Base-by-base conservation (phyloP, 2,329 filamentous ascomycete species). In the Plectosphaerella cucumerina region DNA sequence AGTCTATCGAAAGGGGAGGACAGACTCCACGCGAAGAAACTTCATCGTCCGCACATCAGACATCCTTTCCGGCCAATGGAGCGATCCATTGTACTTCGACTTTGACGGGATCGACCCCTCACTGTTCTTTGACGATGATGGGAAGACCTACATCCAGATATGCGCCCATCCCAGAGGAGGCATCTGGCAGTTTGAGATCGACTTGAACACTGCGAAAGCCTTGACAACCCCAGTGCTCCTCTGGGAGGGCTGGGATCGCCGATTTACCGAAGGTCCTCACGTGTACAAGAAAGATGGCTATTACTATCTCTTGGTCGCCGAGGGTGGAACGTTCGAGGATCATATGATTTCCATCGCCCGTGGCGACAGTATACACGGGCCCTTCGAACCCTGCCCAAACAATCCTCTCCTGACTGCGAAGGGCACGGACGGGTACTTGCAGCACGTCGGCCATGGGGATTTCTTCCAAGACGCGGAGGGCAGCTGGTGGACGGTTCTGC, bases 301-400 rank as follows among this genome's bases (percentile, higher is more conserved):
- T 35, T 78, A 74, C 52, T 79, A 78, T 51, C 65, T 78, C n/a
- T 64, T 77, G 46, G 75, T 74, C 2, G 72, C 73, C 0, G 74
- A 79, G 55, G 73, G 73, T 0, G 74, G 74, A 9, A 77, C 74
- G 1, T 62, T 59, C 5, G 59, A 58, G 2, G 58, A 65, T 9
- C 71, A 74, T 48, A 62, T 64, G 44, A 60, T 68, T n/a, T 69
- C 65, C 1, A 67, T 70, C 23, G 70, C 68, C 0, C 62, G 67
- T 2, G 62, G 68, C 0, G 56, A 49, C 6, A 55, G 60, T 31
- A 62, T 70, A 11, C 65, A 50, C 10, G 71, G 69, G 0, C 71
- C 70, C 0, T 73, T 70, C 45, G 64, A 68, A n/a, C 53, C 58
- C 0, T 68, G 63, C 49, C 55, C 60, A 11, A 47, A 60, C 15